Base-by-base conservation (phyloP, 768 basidiomycete genomes). In the Lactifluus echinatus region DNA sequence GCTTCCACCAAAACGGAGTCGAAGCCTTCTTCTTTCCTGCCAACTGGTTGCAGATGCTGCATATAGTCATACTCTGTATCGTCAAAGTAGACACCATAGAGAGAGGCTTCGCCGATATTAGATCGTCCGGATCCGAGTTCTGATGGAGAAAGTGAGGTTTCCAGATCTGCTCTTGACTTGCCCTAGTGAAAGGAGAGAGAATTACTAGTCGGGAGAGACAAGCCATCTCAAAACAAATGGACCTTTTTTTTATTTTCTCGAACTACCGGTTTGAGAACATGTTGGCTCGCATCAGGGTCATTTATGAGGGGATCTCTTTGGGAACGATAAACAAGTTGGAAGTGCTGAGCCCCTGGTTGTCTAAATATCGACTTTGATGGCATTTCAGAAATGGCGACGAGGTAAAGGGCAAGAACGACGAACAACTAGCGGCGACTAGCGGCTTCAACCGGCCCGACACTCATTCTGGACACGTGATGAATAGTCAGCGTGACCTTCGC, bases 21-120 rank as follows among this genome's bases (percentile, higher is more conserved):
- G 8, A 88, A 82, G 11, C 89, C 88, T 43, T 85, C 89, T 67
- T 90, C 89, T 56, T 85, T 79, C 12, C 80, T 66, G 3, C 90
- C 91, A 49, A 90, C 82, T 2, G 80, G 65, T 12, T 91, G 85
- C 43, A 99, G 80, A 72, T 99, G 96, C 69, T 94, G 87, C 89
- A 97, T 93, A 75, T 99, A 99, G 71, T 99, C 90, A 74, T 99
- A 99, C 57, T 93, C 81, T 6, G 90, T 87, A 67, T 99, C 94
- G 73, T 98, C 93, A 72, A 82, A 98, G 72, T 91, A 91, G 67
- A 99, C 73, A 3, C 93, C 96, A 69, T 97, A 94, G 8, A 82
- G 68, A 6, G 87, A 75, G 0, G 96, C 96, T 73, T 98, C 90
- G 55, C 95, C 96, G 49, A 87, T 76, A 60, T 85, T 87, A 24